Evolutionary conservation across 108 stramenopile genomes (phyloP), one percentile per base, ranked within the genome.

Genomic region (Cyclotella atomus): DNA sequence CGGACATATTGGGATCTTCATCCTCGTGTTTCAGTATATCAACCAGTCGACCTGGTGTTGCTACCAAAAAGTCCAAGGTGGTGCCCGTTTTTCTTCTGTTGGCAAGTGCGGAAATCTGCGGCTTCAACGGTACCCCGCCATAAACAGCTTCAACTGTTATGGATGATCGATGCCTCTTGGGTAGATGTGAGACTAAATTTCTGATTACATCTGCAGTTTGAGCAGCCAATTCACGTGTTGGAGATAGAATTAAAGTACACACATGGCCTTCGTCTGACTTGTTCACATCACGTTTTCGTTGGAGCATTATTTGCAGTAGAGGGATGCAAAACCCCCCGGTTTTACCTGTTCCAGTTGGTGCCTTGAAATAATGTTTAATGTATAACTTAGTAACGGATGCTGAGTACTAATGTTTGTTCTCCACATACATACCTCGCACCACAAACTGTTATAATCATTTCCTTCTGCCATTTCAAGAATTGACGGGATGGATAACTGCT

Each of bases 11-110:
- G 21, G 76, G 54, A 68, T 87, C 77, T n/a, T 73, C 47, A 21
- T 68, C 74, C 17, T 79, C 85, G 14, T 84, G 67, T 35, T 91
- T 83, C 50, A 98, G 68, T 3, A 99, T 70, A 85, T 98, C 99
- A 17, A 96, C 85, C 32, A 99, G 83, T 21, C 99, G 75, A 0
- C 99, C 99, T 0, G 99, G 99, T 20, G 99, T 99, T 1, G 98
- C 99, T 21, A 99, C 95, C 20, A 99, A 55, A 15, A 98, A 64
- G 54, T 98, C 97, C n/a, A 89, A 66, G 54, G 46, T 73, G 14
- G 59, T 56, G 24, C 76, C 75, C 12, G 69, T 21, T 44, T 72
- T 79, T 44, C 74, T 55, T 24, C 47, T 56, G n/a, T 54, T 69
- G 30, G 89, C 84, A n/a, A 93, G 73, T 47, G 60, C 59, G 1